Conservation (phyloP, 768 basidiomycete species). For the Neoboletus magnificus region DNA sequence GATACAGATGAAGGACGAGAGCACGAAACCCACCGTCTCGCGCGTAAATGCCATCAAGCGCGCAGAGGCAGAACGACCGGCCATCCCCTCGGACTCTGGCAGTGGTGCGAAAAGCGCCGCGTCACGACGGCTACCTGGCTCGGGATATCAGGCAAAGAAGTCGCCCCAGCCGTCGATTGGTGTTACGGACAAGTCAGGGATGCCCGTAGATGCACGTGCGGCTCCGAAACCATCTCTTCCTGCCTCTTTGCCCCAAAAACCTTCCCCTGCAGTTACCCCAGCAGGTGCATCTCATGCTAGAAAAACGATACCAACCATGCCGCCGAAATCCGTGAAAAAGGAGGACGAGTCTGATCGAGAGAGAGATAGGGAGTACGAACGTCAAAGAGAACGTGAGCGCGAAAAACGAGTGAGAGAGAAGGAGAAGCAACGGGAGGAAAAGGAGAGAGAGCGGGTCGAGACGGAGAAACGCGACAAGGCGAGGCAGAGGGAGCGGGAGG, state of each 20-base stretch:
- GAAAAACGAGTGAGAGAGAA: conserved; percentile 24
- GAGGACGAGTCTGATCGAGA: conserved; percentile 31
- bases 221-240: conserved; percentile 26
- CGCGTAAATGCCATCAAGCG: conserved; percentile 31
- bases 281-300: conserved; percentile 26
- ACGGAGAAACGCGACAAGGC: conserved; percentile 21
- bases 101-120: conserved; percentile 18
- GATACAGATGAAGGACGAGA: conserved; percentile 39
- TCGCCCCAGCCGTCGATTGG: conserved; percentile 22
- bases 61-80: conserved; percentile 19
- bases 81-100: conserved; percentile 17
- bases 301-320: conserved; percentile 26
- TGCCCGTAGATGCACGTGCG: conserved; percentile 28
- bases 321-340: conserved; percentile 18
- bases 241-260: conserved; percentile 34
- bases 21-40: conserved; percentile 28
- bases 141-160: conserved; percentile 44
- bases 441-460: conserved; percentile 16
- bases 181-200: conserved; percentile 23
- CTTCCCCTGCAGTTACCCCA: conserved; percentile 28
- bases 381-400: conserved; percentile 25
- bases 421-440: conserved; percentile 24
- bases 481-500: conserved; percentile 21
- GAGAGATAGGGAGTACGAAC: conserved; percentile 22
- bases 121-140: conserved; percentile 43